A percentile compares a stretch with the other conserved stretches of the same genome.
Conservation (phyloP, 805 yeast genomes). For the Zygosaccharomyces bailii region DNA sequence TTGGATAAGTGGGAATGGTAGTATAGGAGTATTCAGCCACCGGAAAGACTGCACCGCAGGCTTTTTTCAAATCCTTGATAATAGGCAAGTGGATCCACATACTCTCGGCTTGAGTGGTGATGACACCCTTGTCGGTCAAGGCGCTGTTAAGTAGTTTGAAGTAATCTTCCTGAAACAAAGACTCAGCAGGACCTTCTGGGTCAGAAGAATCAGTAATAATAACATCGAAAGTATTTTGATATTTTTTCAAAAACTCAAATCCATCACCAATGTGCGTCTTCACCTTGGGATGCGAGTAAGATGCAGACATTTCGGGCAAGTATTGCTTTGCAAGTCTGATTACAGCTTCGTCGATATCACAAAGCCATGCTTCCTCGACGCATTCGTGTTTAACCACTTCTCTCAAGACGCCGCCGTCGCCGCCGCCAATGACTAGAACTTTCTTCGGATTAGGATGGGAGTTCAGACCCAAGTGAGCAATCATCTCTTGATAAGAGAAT, state of each 20-base stretch:
- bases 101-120: slow-evolving; percentile 91
- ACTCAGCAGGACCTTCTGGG: slow-evolving; percentile 98
- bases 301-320: slow-evolving; percentile 82
- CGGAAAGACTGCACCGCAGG: slow-evolving; percentile 83
- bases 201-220: slow-evolving; percentile 96
- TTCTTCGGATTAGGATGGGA: slow-evolving; percentile 92
- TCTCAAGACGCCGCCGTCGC: slow-evolving; percentile 97
- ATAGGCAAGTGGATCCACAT: slow-evolving; percentile 89
- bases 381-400: slow-evolving; percentile 86
- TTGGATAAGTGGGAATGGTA: slow-evolving; percentile 93
- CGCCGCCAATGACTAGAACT: slow-evolving; percentile 96
- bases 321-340: slow-evolving; percentile 81
- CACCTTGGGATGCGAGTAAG: slow-evolving; percentile 84
- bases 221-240: slow-evolving; percentile 85
- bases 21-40: slow-evolving; percentile 88
- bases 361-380: slow-evolving; percentile 84
- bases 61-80: slow-evolving; percentile 75
- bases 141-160: slow-evolving; percentile 81
- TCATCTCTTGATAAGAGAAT: slow-evolving; percentile 97
- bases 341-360: slow-evolving; percentile 95
- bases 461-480: slow-evolving; percentile 87
- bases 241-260: slow-evolving; percentile 85
- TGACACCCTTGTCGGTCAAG: slow-evolving; percentile 89
- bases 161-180: slow-evolving; percentile 88
- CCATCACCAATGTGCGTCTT: slow-evolving; percentile 94